These are phyloP conservation scores for Hanseniaspora lindneri DNA, from an alignment of 805 yeast species.

Conservation along the genomic window DNA sequence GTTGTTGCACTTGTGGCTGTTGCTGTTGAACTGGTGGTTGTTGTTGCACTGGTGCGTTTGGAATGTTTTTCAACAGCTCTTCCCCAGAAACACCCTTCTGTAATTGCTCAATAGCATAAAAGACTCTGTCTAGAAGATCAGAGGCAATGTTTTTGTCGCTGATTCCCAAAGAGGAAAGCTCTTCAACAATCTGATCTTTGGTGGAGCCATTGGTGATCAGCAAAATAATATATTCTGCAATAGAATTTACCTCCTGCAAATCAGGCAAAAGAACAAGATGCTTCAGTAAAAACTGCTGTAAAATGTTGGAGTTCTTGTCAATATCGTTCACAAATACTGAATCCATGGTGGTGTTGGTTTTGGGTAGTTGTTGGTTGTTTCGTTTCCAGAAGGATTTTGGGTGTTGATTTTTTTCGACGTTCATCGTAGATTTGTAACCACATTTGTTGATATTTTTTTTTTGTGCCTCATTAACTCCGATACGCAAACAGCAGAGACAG, in stretches of 20 bases:
- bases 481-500: too few relatives aligned
- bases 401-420: too few relatives aligned
- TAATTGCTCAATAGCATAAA: slow-evolving; percentile 32
- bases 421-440: too few relatives aligned
- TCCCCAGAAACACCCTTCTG: slow-evolving; percentile 20
- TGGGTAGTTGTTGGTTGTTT: too few relatives aligned
- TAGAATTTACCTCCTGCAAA: slow-evolving; percentile 43
- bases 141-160: slow-evolving; percentile 51
- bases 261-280: slow-evolving; percentile 12
- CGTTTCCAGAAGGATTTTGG: too few relatives aligned
- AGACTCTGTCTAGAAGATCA: slow-evolving; percentile 44
- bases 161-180: slow-evolving; percentile 50
- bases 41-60: slow-evolving; percentile 13
- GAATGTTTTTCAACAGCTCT: slow-evolving; percentile 25
- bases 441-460: too few relatives aligned
- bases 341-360: not conserved
- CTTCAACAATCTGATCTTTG: slow-evolving; percentile 47
- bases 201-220: slow-evolving; percentile 57
- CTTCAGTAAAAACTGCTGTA: slow-evolving; percentile 17
- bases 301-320: slow-evolving; percentile 5
- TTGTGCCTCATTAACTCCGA: too few relatives aligned
- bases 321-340: slow-evolving; percentile 1
- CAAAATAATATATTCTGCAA: slow-evolving; percentile 63
- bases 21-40: slow-evolving; percentile 17
- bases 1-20: slow-evolving; percentile 18